A percentile compares a stretch with the other conserved stretches of the same genome.
phyloP scores from a whole-genome alignment of 352 stramenopile genomes.

The Globisporangium canariense region DNA sequence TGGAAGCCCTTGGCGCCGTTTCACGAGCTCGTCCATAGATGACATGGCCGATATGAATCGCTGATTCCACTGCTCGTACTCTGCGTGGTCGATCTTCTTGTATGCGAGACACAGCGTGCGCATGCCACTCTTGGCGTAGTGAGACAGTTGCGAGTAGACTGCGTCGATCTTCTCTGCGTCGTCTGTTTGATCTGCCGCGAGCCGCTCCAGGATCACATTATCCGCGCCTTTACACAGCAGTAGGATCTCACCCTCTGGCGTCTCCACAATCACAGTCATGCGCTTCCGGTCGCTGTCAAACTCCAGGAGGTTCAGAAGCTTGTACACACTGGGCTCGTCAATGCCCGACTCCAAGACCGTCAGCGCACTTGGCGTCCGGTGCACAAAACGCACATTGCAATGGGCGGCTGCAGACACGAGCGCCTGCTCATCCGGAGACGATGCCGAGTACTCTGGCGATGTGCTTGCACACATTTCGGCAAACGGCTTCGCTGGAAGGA shows the following conservation, averaged over 20 bases:
- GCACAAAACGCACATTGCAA: conserved; percentile 77
- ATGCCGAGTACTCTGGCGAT: conserved; percentile 70
- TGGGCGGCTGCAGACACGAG: conserved; percentile 69
- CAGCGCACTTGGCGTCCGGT: conserved; percentile 60
- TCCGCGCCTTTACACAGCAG: conserved; percentile 80
- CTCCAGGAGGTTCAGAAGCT: conserved; percentile 92
- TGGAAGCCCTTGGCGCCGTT: conserved; percentile 50
- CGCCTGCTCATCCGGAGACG: conserved; percentile 78
- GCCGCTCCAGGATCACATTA: conserved; percentile 75
- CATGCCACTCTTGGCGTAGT: conserved; percentile 70
- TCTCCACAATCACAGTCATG: conserved; percentile 95
- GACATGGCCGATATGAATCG: conserved; percentile 48
- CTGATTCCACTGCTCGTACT: conserved; percentile 61
- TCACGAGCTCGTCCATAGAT: conserved; percentile 74
- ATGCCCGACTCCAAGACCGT: conserved; percentile 49
- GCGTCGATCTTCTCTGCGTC: conserved; percentile 24
- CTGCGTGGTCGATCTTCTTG: conserved; percentile 43
- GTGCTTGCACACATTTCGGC: conserved; percentile 76
- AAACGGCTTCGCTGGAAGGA: conserved; percentile 70
- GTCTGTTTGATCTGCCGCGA: conserved; percentile 21
- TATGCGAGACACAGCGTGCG: conserved; percentile 74
- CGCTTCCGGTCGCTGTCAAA: conserved; percentile 98
- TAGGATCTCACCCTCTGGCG: conserved; percentile 48
- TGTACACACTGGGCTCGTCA: conserved; percentile 57
- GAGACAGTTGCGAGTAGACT: conserved; percentile 50